Base-by-base conservation (phyloP, 768 basidiomycete genomes). In the Pholiota molesta region DNA sequence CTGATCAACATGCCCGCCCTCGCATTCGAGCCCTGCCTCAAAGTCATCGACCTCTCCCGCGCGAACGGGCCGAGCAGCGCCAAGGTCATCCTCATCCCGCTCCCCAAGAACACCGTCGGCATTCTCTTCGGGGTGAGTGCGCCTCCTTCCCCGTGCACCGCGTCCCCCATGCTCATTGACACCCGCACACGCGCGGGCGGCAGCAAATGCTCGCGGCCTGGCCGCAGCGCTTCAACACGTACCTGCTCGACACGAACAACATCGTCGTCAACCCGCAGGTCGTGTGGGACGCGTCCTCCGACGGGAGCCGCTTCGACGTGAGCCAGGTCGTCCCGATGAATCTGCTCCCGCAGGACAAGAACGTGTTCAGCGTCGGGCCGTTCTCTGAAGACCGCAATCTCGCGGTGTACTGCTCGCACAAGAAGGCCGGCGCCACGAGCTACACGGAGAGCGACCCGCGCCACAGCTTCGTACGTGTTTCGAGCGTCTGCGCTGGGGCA, bases 111-210 rank as follows among this genome's bases (percentile, higher is more conserved):
- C 11, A 57, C 39, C 8, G 44, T 58, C 29, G 64, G 37, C 11
- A 55, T 65, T 19, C 19, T 65, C 44, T 65, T 62, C 51, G 64
- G 64, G 2, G 64, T n/a, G n/a, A n/a, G n/a, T n/a, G n/a, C n/a
- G n/a, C n/a, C n/a, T n/a, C n/a, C n/a, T n/a, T n/a, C n/a, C n/a
- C n/a, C n/a, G n/a, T n/a, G n/a, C n/a, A n/a, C n/a, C n/a, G n/a
- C n/a, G n/a, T n/a, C n/a, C n/a, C n/a, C n/a, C n/a, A n/a, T n/a
- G n/a, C n/a, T n/a, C n/a, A n/a, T n/a, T n/a, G n/a, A n/a, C n/a
- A n/a, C n/a, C n/a, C n/a, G n/a, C n/a, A n/a, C n/a, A n/a, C n/a
- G n/a, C n/a, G n/a, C n/a, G n/a, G n/a, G n/a, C n/a, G n/a, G n/a
- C n/a, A n/a, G 60, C 55, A 61, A 65, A 33, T 47, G 35, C 62